A percentile compares a stretch with the other conserved stretches of the same genome.
Evolutionary conservation across 352 stramenopile genomes (phyloP).

Genomic region (Phytopythium litorale): DNA sequence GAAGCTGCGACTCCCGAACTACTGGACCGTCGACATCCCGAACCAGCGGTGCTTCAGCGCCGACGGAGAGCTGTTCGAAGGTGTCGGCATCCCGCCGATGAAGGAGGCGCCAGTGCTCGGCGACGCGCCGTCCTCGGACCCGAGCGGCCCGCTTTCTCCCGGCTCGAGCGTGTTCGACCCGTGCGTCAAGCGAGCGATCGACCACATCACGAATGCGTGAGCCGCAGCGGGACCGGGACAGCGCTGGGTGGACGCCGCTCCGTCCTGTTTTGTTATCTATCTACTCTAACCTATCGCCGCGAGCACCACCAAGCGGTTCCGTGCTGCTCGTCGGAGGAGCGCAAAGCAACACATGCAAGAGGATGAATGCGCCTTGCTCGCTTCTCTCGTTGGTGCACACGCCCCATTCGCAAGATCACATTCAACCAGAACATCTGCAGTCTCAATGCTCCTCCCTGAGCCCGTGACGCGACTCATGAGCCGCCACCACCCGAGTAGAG

Average conservation of each 20-base stretch:
- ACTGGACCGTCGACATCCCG: slow-evolving; percentile 79
- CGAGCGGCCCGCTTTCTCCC: slow-evolving; percentile 1
- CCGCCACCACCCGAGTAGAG: slow-evolving; percentile 43
- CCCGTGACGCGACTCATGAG: slow-evolving; percentile 4
- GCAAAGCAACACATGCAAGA: neutral
- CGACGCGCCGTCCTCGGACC: slow-evolving; percentile 7
- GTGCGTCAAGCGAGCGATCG: slow-evolving; percentile 66
- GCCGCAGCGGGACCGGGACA: neutral
- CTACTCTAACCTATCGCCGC: neutral
- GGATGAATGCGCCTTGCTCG: neutral
- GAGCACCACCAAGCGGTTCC: neutral
- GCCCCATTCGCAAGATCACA: neutral
- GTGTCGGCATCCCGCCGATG: slow-evolving; percentile 53
- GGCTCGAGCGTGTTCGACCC: slow-evolving; percentile 32
- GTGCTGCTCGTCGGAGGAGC: neutral
- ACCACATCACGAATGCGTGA: slow-evolving; percentile 65
- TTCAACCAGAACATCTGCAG: neutral
- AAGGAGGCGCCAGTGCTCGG: slow-evolving; percentile 27
- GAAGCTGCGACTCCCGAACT: slow-evolving; percentile 74
- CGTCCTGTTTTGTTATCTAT: neutral
- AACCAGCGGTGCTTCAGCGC: slow-evolving; percentile 67
- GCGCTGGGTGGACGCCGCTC: neutral
- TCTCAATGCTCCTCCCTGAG: too few relatives aligned
- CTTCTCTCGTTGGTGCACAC: neutral
- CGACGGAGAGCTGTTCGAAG: slow-evolving; percentile 55